Evolutionary conservation across 2,329 filamentous ascomycete species (phyloP), one percentile per base, ranked within the genome.

Genomic region (Ophiostoma fasciatum): DNA sequence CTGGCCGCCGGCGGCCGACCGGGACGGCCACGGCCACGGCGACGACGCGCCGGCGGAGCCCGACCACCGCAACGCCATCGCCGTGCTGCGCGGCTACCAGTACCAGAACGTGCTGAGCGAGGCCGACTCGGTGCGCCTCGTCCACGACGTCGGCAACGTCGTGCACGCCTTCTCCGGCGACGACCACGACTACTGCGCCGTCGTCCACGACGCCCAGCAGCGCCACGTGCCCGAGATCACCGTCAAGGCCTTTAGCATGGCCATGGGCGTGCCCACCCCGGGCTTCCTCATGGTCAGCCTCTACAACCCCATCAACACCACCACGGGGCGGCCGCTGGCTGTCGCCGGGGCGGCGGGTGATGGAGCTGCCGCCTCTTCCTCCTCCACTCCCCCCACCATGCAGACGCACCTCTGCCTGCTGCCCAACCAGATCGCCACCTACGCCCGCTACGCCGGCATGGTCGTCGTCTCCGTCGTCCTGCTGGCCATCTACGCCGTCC

Each of bases 121-220:
- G 33, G 66, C 72, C 3, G 74, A 94, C 46, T 90, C 87, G 1
- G 66, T 74, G 31, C 74, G 77, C 35, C 63, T 98, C 26, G 62
- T 94, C 28, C 68, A 78, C 41, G 82, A 77, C 44, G 66, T 94
- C 23, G 85, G 84, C 23, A 82, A 90, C 42, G 73, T 96, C 11
- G 67, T 74, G 4, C 80, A 90, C 45, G 80, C 87, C 29, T 98
- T 96, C 52, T 94, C 85, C 0, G 90, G 90, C 10, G 90, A 98
- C 49, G 90, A 98, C 51, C 90, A 98, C 60, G 90, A 98, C 60
- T 94, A 96, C 60, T 98, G 90, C 59, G 87, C 94, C 50, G 61
- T 96, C 7, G 67, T 77, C 1, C 90, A 98, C 55, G 73, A 75
- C 3, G 66, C 72, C 14, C 73, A 77, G 40, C 75, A 75, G 43